phyloP scores from a whole-genome alignment of 768 basidiomycete genomes.

The Brasilioporus rufonigricans region DNA sequence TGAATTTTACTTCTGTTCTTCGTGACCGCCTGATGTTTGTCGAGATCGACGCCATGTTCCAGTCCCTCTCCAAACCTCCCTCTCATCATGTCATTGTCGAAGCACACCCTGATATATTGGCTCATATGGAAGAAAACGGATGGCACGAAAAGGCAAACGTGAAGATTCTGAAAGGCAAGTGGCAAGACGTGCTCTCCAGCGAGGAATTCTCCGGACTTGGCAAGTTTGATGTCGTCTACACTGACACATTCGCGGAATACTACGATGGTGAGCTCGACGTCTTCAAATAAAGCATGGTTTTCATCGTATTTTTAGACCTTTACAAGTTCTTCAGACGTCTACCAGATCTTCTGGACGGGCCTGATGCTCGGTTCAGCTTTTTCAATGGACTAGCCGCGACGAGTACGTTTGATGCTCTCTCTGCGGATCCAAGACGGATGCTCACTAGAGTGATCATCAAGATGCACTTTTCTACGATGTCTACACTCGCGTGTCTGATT shows the following conservation, averaged over 20 bases:
- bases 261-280: slow-evolving; percentile 52
- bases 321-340: slow-evolving; percentile 78
- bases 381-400: slow-evolving; percentile 98
- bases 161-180: slow-evolving; percentile 81
- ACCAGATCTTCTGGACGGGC: slow-evolving; percentile 70
- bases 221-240: slow-evolving; percentile 87
- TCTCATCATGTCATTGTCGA: slow-evolving; percentile 87
- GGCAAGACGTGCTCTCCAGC: slow-evolving; percentile 81
- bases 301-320: slow-evolving; percentile 44
- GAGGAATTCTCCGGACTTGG: slow-evolving; percentile 59
- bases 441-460: slow-evolving; percentile 30
- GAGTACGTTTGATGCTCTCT: slow-evolving; percentile 47
- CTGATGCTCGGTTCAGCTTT: slow-evolving; percentile 85
- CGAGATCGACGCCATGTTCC: slow-evolving; percentile 84
- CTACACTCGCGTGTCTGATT: slow-evolving; percentile 78
- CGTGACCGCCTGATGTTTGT: slow-evolving; percentile 1
- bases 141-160: slow-evolving; percentile 82
- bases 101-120: slow-evolving; percentile 89
- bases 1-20: neutral
- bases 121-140: slow-evolving; percentile 68
- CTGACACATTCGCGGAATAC: slow-evolving; percentile 90
- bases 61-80: slow-evolving; percentile 57
- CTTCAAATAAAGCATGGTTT: neutral
- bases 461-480: slow-evolving; percentile 90
- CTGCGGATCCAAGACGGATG: neutral